Evolutionary conservation across 1,139 yeast genomes (phyloP), one percentile per base, ranked within the genome.

Genomic region (Kodamaea sp.): DNA sequence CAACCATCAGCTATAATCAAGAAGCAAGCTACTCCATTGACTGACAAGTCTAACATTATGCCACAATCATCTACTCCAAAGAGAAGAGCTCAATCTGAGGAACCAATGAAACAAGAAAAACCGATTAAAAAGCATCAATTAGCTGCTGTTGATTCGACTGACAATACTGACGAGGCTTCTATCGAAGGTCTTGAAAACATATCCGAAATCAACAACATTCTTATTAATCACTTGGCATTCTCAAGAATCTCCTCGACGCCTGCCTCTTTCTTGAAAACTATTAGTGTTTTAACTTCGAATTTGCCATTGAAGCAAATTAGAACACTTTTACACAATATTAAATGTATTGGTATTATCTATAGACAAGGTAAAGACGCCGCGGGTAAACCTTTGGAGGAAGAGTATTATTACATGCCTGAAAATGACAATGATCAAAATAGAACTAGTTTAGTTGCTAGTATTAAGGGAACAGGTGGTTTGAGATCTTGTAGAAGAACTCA

Each of bases 361-460:
- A 82, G 97, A 59, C 73, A 77, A 44, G 97, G 97, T 37, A 90
- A 88, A 59, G 97, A 92, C 62, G 97, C 97, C 4, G 95, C 97
- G 2, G 97, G 97, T 9, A 87, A 88, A 59, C 88, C 88, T 5
- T 70, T 92, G 47, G 97, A 90, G 49, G 95, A 88, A 55, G 97
- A 92, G 60, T 92, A 87, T 56, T 92, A 88, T 59, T 92, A 92
- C 54, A 80, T 84, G 46, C 82, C 90, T 4, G 97, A 88, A 52
- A 75, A 81, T 38, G 98, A 92, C 59, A 62, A 64, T 27, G 96
- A 90, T 56, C 54, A 57, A 26, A 81, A 79, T 40, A 79, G 98
- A 57, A 80, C 79, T 27, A 62, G 63, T 37, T 65, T 89, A 53
- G 95, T 89, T 7, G 77, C 79, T 38, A 80, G 86, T 40, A 69